These are phyloP conservation scores for Amylostereum areolatum DNA, from an alignment of 1,284 basidiomycete genomes.

Conservation along the genomic window DNA sequence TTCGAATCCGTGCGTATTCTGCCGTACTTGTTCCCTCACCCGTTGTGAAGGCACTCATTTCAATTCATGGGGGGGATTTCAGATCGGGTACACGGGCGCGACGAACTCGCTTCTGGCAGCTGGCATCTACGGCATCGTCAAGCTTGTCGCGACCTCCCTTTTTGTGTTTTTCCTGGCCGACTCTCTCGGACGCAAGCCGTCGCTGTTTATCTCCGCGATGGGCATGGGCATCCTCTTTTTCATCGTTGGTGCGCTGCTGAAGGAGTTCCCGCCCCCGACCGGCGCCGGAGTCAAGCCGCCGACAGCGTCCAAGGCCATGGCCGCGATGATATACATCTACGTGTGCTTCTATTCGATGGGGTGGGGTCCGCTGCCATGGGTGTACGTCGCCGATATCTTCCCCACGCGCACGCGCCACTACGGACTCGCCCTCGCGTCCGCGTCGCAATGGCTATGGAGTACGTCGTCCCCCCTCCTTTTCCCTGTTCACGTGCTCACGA, in stretches of 20 bases:
- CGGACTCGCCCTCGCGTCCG: slow-evolving; percentile 65
- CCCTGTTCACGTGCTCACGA: slow-evolving; percentile 1
- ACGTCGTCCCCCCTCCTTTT: slow-evolving; percentile 20
- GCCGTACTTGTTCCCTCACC: slow-evolving; percentile 11
- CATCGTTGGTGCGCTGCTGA: slow-evolving; percentile 70
- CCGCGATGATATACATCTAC: slow-evolving; percentile 71
- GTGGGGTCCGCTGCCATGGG: slow-evolving; percentile 51
- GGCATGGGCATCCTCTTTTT: slow-evolving; percentile 58
- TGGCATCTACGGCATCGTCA: slow-evolving; percentile 78
- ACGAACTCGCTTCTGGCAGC: slow-evolving; percentile 68
- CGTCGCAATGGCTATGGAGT: slow-evolving; percentile 80
- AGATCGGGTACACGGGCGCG: slow-evolving; percentile 61
- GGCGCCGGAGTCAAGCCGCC: slow-evolving; percentile 28
- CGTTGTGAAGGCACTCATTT: too few relatives aligned
- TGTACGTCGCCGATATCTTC: slow-evolving; percentile 79
- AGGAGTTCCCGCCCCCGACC: slow-evolving; percentile 56
- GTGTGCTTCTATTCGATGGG: slow-evolving; percentile 75
- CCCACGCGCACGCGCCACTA: slow-evolving; percentile 76
- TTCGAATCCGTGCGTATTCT: slow-evolving; percentile 48
- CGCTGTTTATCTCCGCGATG: slow-evolving; percentile 59
- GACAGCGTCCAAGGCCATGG: slow-evolving; percentile 61
- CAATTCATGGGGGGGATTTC: neutral
- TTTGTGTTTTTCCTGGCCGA: slow-evolving; percentile 60
- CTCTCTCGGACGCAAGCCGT: slow-evolving; percentile 46
- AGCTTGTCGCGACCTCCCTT: slow-evolving; percentile 63